Percentiles rank a stretch among this genome's conserved stretches.
Evolutionary conservation across 192 early-diverging fungal species (phyloP).

Genomic region (Diversispora epigaea): DNA sequence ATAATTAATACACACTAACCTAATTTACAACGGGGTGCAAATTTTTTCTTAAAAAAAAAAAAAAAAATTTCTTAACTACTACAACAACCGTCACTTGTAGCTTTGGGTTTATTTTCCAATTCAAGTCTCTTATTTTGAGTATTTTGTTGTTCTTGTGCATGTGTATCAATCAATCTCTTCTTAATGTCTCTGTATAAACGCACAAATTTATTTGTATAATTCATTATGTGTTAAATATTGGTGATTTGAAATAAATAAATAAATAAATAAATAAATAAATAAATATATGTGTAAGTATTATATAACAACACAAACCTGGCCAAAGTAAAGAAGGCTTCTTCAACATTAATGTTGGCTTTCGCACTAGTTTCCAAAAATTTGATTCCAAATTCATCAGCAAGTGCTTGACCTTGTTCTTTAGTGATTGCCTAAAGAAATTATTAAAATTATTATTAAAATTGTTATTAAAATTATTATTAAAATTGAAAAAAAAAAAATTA

Average conservation of each 20-base stretch:
- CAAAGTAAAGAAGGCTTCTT: slow-evolving; percentile 96
- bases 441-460: slow-evolving; percentile 13
- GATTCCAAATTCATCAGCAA: slow-evolving; percentile 93
- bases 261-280: no score
- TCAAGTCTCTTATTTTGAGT: not conserved
- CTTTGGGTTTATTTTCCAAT: not conserved
- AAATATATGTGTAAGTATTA: not conserved
- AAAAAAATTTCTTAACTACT: no score
- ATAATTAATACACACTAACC: no score
- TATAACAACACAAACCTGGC: slow-evolving; percentile 61
- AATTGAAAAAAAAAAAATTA: not conserved
- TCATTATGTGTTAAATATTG: not conserved
- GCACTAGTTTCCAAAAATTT: slow-evolving; percentile 97
- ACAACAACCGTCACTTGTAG: not conserved
- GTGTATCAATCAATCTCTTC: slow-evolving; percentile 15
- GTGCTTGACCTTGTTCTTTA: slow-evolving; percentile 93
- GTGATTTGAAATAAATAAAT: not conserved
- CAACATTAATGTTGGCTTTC: slow-evolving; percentile 96
- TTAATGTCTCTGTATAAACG: slow-evolving; percentile 14
- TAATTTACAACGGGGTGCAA: no score
- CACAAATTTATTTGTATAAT: not conserved
- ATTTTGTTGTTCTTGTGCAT: slow-evolving; percentile 12
- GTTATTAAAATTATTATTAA: not conserved
- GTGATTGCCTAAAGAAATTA: slow-evolving; percentile 68
- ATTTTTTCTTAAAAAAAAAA: no score